phyloP scores from a whole-genome alignment of 2,329 filamentous ascomycete genomes.

The Fusarium falciforme region DNA sequence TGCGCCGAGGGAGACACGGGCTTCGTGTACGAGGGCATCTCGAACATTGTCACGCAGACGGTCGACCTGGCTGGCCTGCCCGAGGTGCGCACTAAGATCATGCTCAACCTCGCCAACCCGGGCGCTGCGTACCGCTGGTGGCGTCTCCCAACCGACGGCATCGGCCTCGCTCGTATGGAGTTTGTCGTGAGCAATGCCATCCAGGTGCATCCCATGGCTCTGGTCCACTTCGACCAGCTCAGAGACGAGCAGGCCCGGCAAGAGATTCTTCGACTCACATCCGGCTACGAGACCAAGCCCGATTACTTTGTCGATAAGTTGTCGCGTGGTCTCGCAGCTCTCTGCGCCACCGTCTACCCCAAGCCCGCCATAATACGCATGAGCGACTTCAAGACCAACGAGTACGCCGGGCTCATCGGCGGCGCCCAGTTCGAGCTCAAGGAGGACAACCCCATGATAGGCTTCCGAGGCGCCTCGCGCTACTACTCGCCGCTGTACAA shows the following conservation, averaged over 20 bases:
- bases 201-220: conserved; percentile 52
- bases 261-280: conserved; percentile 45
- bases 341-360: conserved; percentile 53
- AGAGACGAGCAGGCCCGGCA: conserved; percentile 40
- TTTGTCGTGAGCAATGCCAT: conserved; percentile 53
- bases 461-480: conserved; percentile 54
- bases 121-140: conserved; percentile 53
- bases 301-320: conserved; percentile 54
- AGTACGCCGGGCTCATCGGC: conserved; percentile 53
- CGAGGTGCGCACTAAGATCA: conserved; percentile 46
- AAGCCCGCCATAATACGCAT: conserved; percentile 53
- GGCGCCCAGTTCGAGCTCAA: conserved; percentile 52
- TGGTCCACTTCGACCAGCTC: conserved; percentile 48
- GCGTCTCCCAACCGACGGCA: conserved; percentile 52
- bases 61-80: conserved; percentile 44
- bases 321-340: conserved; percentile 49
- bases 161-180: conserved; percentile 55
- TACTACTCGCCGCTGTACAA: conserved; percentile 54
- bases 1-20: conserved; percentile 52
- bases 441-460: conserved; percentile 56
- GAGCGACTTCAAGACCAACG: conserved; percentile 56
- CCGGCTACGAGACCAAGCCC: conserved; percentile 48
- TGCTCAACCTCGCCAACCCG: conserved; percentile 54
- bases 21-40: conserved; percentile 51
- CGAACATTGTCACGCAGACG: conserved; percentile 47